Conservation (phyloP, 2,329 filamentous ascomycete species). For the Fusarium fujikuroi region DNA sequence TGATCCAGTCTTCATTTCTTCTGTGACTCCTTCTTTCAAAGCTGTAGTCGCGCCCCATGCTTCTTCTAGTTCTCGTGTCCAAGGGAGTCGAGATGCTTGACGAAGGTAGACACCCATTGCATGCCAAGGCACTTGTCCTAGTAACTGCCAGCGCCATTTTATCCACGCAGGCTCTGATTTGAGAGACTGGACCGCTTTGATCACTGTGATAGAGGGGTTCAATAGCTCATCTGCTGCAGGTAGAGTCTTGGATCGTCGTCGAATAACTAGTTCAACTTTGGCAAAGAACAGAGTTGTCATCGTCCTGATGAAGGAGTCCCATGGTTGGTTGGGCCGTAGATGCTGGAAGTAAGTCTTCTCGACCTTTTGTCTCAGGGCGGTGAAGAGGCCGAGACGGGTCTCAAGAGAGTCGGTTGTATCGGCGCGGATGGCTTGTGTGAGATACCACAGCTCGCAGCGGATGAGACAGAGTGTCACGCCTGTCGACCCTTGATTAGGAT, state of each 20-base stretch:
- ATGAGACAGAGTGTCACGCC: constrained; percentile 36
- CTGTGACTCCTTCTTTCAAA: constrained; percentile 7
- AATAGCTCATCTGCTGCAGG: neutral
- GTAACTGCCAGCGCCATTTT: constrained; percentile 47
- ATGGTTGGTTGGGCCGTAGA: constrained; percentile 1
- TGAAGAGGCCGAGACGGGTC: constrained; percentile 18
- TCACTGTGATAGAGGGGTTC: constrained; percentile 20
- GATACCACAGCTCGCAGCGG: constrained; percentile 44
- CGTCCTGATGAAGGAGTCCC: constrained; percentile 32
- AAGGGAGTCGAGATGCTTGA: constrained; percentile 33
- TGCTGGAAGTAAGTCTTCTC: constrained; percentile 18
- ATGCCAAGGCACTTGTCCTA: constrained; percentile 44
- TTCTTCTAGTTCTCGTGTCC: constrained; percentile 40
- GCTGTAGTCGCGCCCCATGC: constrained; percentile 31
- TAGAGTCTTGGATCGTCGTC: constrained; percentile 7
- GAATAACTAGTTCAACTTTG: constrained; percentile 42
- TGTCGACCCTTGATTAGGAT: constrained; percentile 1
- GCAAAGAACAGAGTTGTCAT: constrained; percentile 44
- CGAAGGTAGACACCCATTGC: constrained; percentile 41
- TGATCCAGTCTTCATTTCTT: constrained; percentile 7
- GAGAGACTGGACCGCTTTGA: constrained; percentile 39
- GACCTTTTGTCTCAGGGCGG: constrained; percentile 19
- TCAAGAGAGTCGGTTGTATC: constrained; percentile 8
- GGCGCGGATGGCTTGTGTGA: constrained; percentile 31
- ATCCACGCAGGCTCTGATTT: constrained; percentile 36